Evolutionary conservation across 371 early-diverging fungal species (phyloP).

Genomic region (Blakeslea trispora): DNA sequence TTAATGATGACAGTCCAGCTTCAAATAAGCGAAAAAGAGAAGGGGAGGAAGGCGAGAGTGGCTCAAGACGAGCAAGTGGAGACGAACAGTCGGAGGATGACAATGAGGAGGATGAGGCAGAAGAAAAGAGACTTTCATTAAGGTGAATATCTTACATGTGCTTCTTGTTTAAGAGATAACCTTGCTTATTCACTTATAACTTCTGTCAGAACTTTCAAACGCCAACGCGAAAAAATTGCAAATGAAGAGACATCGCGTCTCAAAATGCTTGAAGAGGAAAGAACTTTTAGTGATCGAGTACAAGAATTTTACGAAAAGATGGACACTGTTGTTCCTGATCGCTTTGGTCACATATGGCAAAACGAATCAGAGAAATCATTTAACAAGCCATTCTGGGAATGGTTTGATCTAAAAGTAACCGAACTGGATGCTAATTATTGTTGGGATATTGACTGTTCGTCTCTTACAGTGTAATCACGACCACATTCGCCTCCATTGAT

Average conservation of each 20-base stretch:
- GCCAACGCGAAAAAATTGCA: constrained; percentile 57
- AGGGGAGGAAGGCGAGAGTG: constrained; percentile 11
- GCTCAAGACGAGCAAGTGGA: constrained; percentile 12
- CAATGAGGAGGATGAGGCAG: constrained; percentile 34
- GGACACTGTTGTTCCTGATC: neutral
- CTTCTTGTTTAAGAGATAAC: neutral
- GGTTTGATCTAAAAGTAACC: constrained; percentile 47
- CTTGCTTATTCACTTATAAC: neutral
- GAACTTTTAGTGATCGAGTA: constrained; percentile 30
- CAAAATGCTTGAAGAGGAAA: constrained; percentile 59
- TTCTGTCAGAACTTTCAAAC: constrained; percentile 55
- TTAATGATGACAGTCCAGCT: neutral
- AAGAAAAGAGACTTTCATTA: constrained; percentile 53
- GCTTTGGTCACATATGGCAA: constrained; percentile 20
- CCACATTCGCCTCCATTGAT: too few species aligned
- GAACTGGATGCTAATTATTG: constrained; percentile 32
- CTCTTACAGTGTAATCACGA: constrained; percentile 17
- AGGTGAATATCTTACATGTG: constrained; percentile 35
- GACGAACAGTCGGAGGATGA: constrained; percentile 14
- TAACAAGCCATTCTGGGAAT: constrained; percentile 28
- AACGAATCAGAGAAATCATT: constrained; percentile 1
- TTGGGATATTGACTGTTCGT: constrained; percentile 35
- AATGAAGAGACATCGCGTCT: constrained; percentile 55
- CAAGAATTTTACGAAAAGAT: constrained; percentile 41
- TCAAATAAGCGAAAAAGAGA: constrained; percentile 13